Evolutionary conservation across 1,284 basidiomycete species (phyloP).

Genomic region (Leccinum pachyderme): DNA sequence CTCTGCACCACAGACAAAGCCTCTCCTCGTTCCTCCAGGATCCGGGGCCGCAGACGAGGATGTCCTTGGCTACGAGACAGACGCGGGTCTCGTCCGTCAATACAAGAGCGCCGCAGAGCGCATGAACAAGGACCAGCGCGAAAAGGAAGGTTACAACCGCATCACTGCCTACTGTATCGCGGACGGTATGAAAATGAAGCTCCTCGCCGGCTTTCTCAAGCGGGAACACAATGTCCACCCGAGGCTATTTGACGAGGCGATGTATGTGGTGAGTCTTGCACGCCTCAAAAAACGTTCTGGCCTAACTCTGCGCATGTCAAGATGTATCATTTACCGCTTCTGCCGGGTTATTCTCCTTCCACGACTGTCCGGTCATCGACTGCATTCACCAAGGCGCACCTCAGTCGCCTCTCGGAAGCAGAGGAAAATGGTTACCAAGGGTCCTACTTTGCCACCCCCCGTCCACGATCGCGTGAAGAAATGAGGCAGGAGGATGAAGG

Average conservation of each 20-base stretch:
- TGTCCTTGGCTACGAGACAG: conserved; percentile 61
- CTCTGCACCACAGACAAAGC: conserved; percentile 86
- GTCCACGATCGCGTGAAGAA: conserved; percentile 21
- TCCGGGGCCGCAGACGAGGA: conserved; percentile 43
- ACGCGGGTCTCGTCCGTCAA: conserved; percentile 58
- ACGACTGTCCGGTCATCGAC: conserved; percentile 84
- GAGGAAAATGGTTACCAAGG: conserved; percentile 91
- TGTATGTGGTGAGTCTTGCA: conserved; percentile 74
- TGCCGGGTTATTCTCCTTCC: conserved; percentile 87
- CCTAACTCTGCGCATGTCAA: conserved; percentile 28
- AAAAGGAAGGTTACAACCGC: conserved; percentile 72
- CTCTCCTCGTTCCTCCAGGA: conserved; percentile 50
- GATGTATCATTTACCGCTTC: conserved; percentile 90
- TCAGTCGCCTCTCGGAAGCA: conserved; percentile 75
- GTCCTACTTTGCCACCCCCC: conserved; percentile 64
- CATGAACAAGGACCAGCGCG: conserved; percentile 75
- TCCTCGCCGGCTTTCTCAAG: conserved; percentile 81
- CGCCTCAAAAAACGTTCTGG: not conserved
- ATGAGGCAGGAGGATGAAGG: conserved; percentile 32
- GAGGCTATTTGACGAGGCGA: conserved; percentile 88
- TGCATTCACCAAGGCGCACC: conserved; percentile 59
- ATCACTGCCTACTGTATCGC: conserved; percentile 89
- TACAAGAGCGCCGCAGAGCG: conserved; percentile 79
- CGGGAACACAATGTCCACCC: conserved; percentile 91
- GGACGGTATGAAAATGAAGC: conserved; percentile 78